phyloP scores from a whole-genome alignment of 228 moss, liverwort and hornwort genomes.

The Sphagnum magellanicum region DNA sequence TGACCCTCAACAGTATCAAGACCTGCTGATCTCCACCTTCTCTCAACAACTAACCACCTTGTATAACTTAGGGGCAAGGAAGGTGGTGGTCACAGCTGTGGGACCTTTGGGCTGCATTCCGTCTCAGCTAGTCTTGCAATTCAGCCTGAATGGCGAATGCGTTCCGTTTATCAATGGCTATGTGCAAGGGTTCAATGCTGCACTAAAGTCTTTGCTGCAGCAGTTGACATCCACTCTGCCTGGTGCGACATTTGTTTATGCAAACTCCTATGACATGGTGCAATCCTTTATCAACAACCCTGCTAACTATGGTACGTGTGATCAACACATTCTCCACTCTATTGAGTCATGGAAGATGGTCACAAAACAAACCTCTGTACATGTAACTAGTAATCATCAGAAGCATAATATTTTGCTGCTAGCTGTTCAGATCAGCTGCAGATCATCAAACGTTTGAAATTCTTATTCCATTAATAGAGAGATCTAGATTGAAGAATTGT shows the following conservation, averaged over 20 bases:
- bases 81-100: conserved; percentile 22
- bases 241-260: conserved; percentile 34
- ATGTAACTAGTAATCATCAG: too few species aligned
- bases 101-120: conserved; percentile 76
- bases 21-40: conserved; percentile 34
- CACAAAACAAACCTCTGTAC: too few species aligned
- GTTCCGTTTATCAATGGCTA: conserved; percentile 41
- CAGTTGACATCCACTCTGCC: conserved; percentile 33
- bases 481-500: too few species aligned
- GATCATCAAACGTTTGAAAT: too few species aligned
- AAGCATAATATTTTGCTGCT: too few species aligned
- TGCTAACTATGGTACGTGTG: conserved; percentile 26
- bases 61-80: conserved; percentile 39
- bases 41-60: conserved; percentile 36
- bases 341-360: too few species aligned
- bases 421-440: too few species aligned
- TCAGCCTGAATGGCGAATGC: conserved; percentile 35
- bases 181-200: conserved; percentile 41
- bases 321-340: too few species aligned
- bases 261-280: conserved; percentile 27
- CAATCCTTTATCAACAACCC: conserved; percentile 23
- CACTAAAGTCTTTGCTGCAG: conserved; percentile 15
- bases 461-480: too few species aligned
- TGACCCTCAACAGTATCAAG: conserved; percentile 42
- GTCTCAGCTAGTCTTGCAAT: conserved; percentile 37